Conservation (phyloP, 228 moss, liverwort and hornwort species). For the Sphagnum magellanicum region DNA sequence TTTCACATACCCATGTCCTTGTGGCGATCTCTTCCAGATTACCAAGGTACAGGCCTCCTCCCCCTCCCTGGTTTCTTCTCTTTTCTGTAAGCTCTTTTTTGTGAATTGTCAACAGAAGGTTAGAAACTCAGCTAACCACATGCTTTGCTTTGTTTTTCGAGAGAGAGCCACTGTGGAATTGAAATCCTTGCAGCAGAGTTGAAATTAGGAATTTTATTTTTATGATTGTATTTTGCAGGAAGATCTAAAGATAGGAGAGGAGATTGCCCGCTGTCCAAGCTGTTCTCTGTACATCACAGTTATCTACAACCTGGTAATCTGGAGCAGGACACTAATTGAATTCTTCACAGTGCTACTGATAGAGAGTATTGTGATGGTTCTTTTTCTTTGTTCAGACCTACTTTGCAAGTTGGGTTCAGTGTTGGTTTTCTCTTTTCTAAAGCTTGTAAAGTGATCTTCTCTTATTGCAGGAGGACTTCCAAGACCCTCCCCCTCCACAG, state of each 20-base stretch:
- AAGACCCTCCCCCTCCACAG: constrained; percentile 33
- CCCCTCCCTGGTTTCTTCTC: no score
- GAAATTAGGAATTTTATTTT: no score
- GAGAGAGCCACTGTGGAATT: no score
- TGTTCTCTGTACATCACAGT: constrained; percentile 89
- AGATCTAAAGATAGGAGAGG: constrained; percentile 69
- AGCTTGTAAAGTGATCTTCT: background rate
- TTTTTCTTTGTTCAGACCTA: background rate
- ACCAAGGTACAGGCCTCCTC: constrained; percentile 45
- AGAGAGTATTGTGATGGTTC: background rate
- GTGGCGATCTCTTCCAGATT: constrained; percentile 90
- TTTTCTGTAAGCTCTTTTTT: no score
- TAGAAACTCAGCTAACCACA: no score
- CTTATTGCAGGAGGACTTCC: constrained; percentile 74
- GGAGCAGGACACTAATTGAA: no score
- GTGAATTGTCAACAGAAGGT: no score
- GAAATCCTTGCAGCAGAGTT: no score
- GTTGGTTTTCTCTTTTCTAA: background rate
- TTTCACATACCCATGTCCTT: constrained; percentile 93
- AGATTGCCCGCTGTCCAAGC: constrained; percentile 91
- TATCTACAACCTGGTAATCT: constrained; percentile 74
- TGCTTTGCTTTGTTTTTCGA: no score
- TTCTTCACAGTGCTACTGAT: background rate
- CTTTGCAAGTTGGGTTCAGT: background rate
- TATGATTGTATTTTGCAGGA: constrained; percentile 22